Base-by-base conservation (phyloP, 176 grass and related monocot species). In the Carex cristatella region DNA sequence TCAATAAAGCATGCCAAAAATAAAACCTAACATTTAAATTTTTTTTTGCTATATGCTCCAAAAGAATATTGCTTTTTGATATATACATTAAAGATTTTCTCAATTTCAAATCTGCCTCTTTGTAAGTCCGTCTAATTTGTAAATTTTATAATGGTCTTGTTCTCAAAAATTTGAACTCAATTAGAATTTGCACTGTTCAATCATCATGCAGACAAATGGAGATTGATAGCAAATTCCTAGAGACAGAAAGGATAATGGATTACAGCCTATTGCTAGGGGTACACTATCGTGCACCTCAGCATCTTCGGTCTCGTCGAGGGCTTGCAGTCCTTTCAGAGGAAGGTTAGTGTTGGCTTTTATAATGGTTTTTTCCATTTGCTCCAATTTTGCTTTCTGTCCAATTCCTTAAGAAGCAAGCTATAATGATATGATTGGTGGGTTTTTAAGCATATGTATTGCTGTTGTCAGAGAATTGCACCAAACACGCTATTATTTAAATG, bases 181-280 rank as follows among this genome's bases (percentile, higher is more conserved):
- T 58, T 58, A 58, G 51, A 33, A 13, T 57, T 77, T 79, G 74
- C 14, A 32, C 74, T 35, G 7, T 12, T 16, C 5, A 40, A 7
- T 87, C 4, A 46, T 61, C 54, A 60, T 88, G 58, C 85, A 99
- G 96, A 65, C 96, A 99, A 83, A 95, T 99, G 61, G 87, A 95
- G 78, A 94, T 88, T 13, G 96, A 99, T 70, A 94, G 93, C 9
- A 87, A 92, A 81, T 99, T 95, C 88, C 86, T 99, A 37, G 92
- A 91, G 89, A 70, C 83, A 40, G 88, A 99, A 67, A 53, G 81
- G 60, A 99, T 99, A 91, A 99, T 99, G 93, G 96, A 99, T 92
- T 99, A 99, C 69, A 99, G 96, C 75, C 84, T 99, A 79, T 90
- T 99, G 68, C 81, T 99, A 89, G 96, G 96, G 69, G 93, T 99